Evolutionary conservation across 345 rosid species (phyloP).

Genomic region (Diplotaxis tenuifolia): DNA sequence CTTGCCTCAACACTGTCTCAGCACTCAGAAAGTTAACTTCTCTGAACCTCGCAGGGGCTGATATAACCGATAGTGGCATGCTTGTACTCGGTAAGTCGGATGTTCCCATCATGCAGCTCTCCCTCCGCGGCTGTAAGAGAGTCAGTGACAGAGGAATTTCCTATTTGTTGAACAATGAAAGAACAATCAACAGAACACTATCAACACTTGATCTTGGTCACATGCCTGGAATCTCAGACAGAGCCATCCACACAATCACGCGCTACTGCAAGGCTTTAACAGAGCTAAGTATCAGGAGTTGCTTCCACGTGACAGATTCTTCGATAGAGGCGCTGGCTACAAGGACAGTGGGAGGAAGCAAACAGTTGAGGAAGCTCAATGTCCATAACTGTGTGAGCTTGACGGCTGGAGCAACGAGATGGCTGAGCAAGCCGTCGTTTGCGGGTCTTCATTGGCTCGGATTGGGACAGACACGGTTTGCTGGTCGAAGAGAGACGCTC

Average conservation of each 20-base stretch:
- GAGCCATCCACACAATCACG: conserved; percentile 41
- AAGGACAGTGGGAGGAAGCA: conserved; percentile 41
- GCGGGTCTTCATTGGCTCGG: conserved; percentile 61
- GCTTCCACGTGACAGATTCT: conserved; percentile 54
- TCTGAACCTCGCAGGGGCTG: conserved; percentile 59
- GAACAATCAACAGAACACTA: conserved; percentile 47
- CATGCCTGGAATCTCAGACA: conserved; percentile 63
- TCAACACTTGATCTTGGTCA: conserved; percentile 58
- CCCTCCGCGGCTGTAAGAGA: conserved; percentile 66
- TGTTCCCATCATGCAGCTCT: conserved; percentile 47
- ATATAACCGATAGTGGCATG: not conserved
- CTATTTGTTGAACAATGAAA: conserved; percentile 45
- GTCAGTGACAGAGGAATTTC: conserved; percentile 64
- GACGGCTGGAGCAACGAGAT: conserved; percentile 38
- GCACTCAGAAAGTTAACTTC: conserved; percentile 44
- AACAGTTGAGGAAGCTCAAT: conserved; percentile 45
- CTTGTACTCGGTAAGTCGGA: conserved; percentile 40
- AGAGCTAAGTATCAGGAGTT: conserved; percentile 54
- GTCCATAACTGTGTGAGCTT: conserved; percentile 53
- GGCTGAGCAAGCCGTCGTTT: conserved; percentile 48
- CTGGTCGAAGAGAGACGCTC: conserved; percentile 31
- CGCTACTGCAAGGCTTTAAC: conserved; percentile 43
- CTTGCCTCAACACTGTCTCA: conserved; percentile 35
- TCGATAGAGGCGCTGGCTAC: conserved; percentile 48
- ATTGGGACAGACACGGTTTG: conserved; percentile 42